Percentiles rank a stretch among this genome's conserved stretches.
Conservation (phyloP, 495 filamentous ascomycete species). For the Xylaria acuta region DNA sequence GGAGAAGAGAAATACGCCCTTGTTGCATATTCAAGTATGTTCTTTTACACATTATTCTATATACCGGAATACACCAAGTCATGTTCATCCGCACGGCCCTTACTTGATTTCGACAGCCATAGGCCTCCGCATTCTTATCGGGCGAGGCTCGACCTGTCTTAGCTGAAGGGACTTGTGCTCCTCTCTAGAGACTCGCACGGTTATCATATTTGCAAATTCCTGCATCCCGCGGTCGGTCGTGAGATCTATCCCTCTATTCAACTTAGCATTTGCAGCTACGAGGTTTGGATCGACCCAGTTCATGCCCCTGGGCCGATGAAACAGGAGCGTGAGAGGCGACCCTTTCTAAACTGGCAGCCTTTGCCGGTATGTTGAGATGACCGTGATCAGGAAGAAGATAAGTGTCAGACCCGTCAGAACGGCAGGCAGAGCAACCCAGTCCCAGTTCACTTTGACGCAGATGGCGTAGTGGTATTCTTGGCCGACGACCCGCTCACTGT, state of each 20-base stretch:
- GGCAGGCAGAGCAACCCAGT: slow-evolving; percentile 14
- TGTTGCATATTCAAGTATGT: not conserved
- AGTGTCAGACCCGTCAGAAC: slow-evolving; percentile 4
- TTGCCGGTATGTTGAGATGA: slow-evolving; percentile 2
- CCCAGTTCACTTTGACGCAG: slow-evolving; percentile 19
- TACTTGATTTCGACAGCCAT: not conserved
- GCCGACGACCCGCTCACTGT: slow-evolving; percentile 2
- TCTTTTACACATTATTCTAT: not conserved
- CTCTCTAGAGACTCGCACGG: slow-evolving; percentile 1
- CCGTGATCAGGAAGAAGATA: not conserved
- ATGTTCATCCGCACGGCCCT: not conserved
- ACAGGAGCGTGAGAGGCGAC: slow-evolving; percentile 1
- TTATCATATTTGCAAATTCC: not conserved
- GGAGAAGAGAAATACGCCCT: not conserved
- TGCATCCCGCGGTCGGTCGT: slow-evolving; percentile 14
- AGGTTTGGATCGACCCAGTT: slow-evolving; percentile 7
- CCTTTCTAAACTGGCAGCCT: slow-evolving; percentile 3
- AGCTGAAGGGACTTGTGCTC: not conserved
- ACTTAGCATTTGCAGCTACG: not conserved
- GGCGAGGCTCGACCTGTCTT: not conserved
- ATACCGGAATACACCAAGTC: not conserved
- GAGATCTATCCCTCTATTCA: not conserved
- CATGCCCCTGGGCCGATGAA: not conserved
- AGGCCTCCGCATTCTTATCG: not conserved
- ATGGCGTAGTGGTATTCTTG: slow-evolving; percentile 12